Percentiles rank a stretch among this genome's conserved stretches.
These are phyloP conservation scores for Tuber indicum DNA, from an alignment of 495 filamentous ascomycete genomes.

Conservation along the genomic window DNA sequence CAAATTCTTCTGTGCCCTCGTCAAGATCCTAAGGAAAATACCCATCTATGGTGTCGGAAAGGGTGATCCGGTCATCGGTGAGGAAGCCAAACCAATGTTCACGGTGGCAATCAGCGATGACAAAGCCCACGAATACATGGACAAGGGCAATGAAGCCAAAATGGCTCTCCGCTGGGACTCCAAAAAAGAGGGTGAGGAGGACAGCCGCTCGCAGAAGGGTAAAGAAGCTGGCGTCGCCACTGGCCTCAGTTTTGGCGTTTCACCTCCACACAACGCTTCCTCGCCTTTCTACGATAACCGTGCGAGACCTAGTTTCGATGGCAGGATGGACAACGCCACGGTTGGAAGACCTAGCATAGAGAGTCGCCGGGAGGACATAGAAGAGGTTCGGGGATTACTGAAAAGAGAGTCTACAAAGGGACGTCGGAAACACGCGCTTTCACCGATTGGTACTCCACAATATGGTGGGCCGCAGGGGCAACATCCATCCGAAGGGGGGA, in stretches of 20 bases:
- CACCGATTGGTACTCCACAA: conserved; percentile 4
- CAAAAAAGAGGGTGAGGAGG: conserved; percentile 13
- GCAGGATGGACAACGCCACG: neutral
- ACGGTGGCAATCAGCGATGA: conserved; percentile 64
- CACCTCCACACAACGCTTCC: neutral
- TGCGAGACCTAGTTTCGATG: conserved; percentile 7
- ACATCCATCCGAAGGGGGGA: neutral
- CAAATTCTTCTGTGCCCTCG: conserved; percentile 94
- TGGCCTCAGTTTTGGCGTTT: neutral
- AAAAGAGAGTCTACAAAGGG: conserved; percentile 45
- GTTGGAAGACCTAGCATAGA: conserved; percentile 20
- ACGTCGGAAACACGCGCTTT: conserved; percentile 30
- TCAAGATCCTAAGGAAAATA: conserved; percentile 75
- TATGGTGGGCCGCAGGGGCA: neutral
- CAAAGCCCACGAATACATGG: conserved; percentile 54
- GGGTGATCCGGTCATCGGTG: conserved; percentile 60
- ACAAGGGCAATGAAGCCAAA: conserved; percentile 56
- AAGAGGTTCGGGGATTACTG: conserved; percentile 43
- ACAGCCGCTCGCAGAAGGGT: conserved; percentile 20
- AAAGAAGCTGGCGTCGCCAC: conserved; percentile 22
- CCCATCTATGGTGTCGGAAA: conserved; percentile 79
- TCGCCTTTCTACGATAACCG: neutral
- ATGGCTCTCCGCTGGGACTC: conserved; percentile 54
- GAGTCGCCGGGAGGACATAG: conserved; percentile 41
- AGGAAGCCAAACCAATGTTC: conserved; percentile 63